Base-by-base conservation (phyloP, 1,139 yeast species). In the Blastobotrys arbuscula region DNA sequence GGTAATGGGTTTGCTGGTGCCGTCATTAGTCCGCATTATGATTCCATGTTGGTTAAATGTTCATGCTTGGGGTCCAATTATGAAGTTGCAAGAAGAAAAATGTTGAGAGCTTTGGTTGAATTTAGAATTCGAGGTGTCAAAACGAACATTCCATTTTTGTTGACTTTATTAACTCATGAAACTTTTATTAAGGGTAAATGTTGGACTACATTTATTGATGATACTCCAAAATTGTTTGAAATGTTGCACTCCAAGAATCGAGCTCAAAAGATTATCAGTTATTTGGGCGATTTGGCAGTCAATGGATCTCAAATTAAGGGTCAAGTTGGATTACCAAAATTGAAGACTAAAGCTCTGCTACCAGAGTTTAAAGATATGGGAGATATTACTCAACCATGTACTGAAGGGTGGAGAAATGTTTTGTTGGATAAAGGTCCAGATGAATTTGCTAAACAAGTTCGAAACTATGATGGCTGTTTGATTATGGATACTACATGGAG, bases 1-100 rank as follows among this genome's bases (percentile, higher is more conserved):
- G 98, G 98, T 72, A 92, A 92, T 66, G 97, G 97, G 7, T 92
- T 89, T 70, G 95, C 97, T n/a, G 99, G 99, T 57, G 88, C 97
- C 30, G 82, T 94, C 58, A 92, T 92, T 58, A 84, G 96, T 33
- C 98, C 99, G 44, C 96, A 89, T 71, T 92, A 92, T 71, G 99
- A 92, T 71, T 90, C 97, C 44, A 87, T 92, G 97, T 78, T 92
- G 77, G 98, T 92, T 56, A 92, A 92, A 71, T 94, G 98, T 70
- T 81, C 96, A 35, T 89, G 97, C 67, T 81, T 95, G 26, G 98
- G 98, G 52, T 85, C 97, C 34, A 90, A 96, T 48, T 94, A 82
- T 68, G 99, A 94, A 72, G 90, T 94, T 63, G 87, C 96, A 44
- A 81, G 99, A 68, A 80, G 98, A 71, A 92, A 92, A 77, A 92